A percentile compares a stretch with the other conserved stretches of the same genome.
These are phyloP conservation scores for Kingdonia uniflora DNA, from an alignment of 164 flowering plant genomes.

Conservation along the genomic window DNA sequence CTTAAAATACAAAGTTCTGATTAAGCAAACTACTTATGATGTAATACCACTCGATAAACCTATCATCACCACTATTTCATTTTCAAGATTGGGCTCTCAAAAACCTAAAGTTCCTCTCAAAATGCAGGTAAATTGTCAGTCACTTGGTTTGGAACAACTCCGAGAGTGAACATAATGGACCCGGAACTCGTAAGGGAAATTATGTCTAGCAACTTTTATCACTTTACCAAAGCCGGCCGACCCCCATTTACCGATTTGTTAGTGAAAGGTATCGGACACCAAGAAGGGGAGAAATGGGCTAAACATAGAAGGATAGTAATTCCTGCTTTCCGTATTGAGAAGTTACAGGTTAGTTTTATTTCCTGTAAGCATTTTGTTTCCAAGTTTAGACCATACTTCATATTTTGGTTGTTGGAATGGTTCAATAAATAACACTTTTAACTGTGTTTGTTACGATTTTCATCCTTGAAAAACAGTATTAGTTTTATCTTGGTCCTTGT, in stretches of 20 bases:
- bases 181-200: constrained; percentile 17
- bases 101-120: not conserved
- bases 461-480: too few relatives aligned
- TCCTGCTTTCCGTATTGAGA: constrained; percentile 22
- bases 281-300: constrained; percentile 21
- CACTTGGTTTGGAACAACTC: constrained; percentile 20
- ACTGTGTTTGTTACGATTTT: too few relatives aligned
- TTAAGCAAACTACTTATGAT: not conserved
- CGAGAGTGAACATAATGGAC: constrained; percentile 14
- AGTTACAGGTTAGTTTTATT: constrained; percentile 17
- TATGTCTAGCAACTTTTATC: constrained; percentile 8
- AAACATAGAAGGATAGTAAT: constrained; percentile 19
- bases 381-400: not conserved
- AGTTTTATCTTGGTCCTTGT: not conserved
- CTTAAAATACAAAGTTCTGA: too few relatives aligned
- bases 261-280: constrained; percentile 7
- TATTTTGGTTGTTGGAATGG: not conserved
- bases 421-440: too few relatives aligned
- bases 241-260: constrained; percentile 3
- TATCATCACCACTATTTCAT: not conserved
- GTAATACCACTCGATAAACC: not conserved
- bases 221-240: constrained; percentile 8
- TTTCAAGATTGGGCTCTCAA: too few relatives aligned
- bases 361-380: not conserved
- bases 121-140: constrained; percentile 9